Percentiles rank a stretch among this genome's conserved stretches.
Evolutionary conservation across 116 monocot genomes (phyloP).

Genomic region (Papilionanthe hybrid): DNA sequence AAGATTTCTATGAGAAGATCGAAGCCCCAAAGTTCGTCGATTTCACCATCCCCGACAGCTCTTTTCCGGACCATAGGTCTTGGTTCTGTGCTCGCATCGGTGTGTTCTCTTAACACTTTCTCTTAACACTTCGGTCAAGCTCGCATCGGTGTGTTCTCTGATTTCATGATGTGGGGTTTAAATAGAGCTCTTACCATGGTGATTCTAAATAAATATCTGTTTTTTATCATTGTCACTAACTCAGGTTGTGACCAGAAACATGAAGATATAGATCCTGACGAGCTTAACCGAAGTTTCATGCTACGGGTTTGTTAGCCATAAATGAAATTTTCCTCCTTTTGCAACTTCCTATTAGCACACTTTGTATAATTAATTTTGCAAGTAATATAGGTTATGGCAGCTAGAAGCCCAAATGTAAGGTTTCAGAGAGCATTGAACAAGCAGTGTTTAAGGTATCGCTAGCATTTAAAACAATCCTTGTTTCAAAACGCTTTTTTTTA

Average conservation of each 20-base stretch:
- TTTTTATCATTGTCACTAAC: too few relatives aligned
- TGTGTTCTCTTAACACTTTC: too few relatives aligned
- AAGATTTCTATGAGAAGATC: constrained; percentile 67
- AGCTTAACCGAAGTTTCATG: constrained; percentile 56
- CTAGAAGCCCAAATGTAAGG: constrained; percentile 76
- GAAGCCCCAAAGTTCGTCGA: constrained; percentile 90
- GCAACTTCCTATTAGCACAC: too few relatives aligned
- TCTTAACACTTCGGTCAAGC: too few relatives aligned
- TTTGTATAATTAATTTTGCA: neutral
- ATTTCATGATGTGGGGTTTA: neutral
- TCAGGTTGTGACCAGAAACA: constrained; percentile 81
- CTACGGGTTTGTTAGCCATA: constrained; percentile 47
- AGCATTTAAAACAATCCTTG: neutral
- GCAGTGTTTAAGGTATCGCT: constrained; percentile 41
- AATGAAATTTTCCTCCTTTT: neutral
- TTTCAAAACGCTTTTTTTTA: neutral
- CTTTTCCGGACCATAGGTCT: constrained; percentile 40
- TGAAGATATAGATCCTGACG: constrained; percentile 73
- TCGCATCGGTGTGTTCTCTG: constrained; percentile 39
- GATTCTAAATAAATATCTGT: neutral
- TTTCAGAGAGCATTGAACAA: constrained; percentile 36
- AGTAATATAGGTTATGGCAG: constrained; percentile 62
- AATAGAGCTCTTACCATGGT: neutral
- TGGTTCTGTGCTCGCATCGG: constrained; percentile 87
- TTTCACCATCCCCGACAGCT: constrained; percentile 48